phyloP scores from a whole-genome alignment of 2,329 filamentous ascomycete genomes.

The Fusarium sp. region DNA sequence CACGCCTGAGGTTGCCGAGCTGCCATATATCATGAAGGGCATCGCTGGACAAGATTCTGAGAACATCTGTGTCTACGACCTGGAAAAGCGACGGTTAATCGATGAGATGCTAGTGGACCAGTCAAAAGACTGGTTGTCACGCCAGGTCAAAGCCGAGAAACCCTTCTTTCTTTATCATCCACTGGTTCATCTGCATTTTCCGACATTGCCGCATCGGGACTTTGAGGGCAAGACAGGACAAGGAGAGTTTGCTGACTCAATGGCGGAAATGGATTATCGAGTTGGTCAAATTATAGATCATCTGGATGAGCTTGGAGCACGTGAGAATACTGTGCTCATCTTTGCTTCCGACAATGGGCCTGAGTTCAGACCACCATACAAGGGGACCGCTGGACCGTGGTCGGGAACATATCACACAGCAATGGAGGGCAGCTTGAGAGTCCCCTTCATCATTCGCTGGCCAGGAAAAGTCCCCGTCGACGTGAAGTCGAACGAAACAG shows the following conservation, averaged over 20 bases:
- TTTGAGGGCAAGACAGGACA: slow-evolving; percentile 50
- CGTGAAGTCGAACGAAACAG: slow-evolving; percentile 50
- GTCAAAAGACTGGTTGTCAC: slow-evolving; percentile 52
- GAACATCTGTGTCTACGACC: slow-evolving; percentile 53
- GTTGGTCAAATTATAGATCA: slow-evolving; percentile 54
- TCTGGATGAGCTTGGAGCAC: slow-evolving; percentile 48
- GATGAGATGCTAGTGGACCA: slow-evolving; percentile 53
- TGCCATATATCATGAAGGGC: slow-evolving; percentile 55
- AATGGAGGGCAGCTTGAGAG: slow-evolving; percentile 55
- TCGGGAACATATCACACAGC: slow-evolving; percentile 55
- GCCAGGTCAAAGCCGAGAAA: slow-evolving; percentile 43
- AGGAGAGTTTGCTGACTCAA: slow-evolving; percentile 53
- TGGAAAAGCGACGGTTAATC: slow-evolving; percentile 50
- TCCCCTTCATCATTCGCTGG: slow-evolving; percentile 56
- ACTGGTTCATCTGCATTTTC: slow-evolving; percentile 54
- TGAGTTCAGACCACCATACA: slow-evolving; percentile 53
- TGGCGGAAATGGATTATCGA: slow-evolving; percentile 54
- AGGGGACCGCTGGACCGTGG: slow-evolving; percentile 54
- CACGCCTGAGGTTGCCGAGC: slow-evolving; percentile 51
- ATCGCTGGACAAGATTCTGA: slow-evolving; percentile 46
- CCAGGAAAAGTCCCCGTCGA: slow-evolving; percentile 49
- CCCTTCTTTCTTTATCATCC: slow-evolving; percentile 55
- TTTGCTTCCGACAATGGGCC: slow-evolving; percentile 57
- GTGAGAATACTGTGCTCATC: slow-evolving; percentile 53
- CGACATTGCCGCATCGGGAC: slow-evolving; percentile 51